Conservation (phyloP, 805 yeast species). For the Candida silvatica region DNA sequence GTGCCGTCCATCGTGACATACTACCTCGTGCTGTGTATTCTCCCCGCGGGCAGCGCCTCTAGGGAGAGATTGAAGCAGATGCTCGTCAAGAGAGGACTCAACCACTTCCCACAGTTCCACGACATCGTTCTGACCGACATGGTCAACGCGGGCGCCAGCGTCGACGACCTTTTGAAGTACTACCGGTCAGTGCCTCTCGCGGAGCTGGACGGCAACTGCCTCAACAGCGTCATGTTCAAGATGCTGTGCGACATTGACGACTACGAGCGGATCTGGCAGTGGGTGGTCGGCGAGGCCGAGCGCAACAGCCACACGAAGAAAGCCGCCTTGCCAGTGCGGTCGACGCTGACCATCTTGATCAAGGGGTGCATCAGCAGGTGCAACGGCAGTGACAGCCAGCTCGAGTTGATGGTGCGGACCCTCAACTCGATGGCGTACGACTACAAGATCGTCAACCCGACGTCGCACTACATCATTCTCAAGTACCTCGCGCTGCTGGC, state of each 20-base stretch:
- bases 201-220: constrained; percentile 11
- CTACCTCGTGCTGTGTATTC: constrained; percentile 12
- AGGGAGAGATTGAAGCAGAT: constrained; percentile 8
- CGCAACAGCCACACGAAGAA: too few relatives aligned
- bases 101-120: constrained; percentile 7
- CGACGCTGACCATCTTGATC: constrained; percentile 16
- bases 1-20: constrained; percentile 14
- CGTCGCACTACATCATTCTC: constrained; percentile 10
- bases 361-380: constrained; percentile 9
- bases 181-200: constrained; percentile 5
- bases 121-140: constrained; percentile 13
- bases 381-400: too few relatives aligned
- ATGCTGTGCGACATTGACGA: constrained; percentile 6
- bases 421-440: constrained; percentile 9
- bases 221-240: constrained; percentile 15
- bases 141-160: constrained; percentile 5
- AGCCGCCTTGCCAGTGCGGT: too few relatives aligned
- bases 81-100: constrained; percentile 4
- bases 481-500: constrained; percentile 8
- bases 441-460: constrained; percentile 10
- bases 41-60: constrained; percentile 10
- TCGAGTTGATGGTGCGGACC: constrained; percentile 10
- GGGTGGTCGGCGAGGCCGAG: constrained; percentile 3
- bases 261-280: constrained; percentile 13
- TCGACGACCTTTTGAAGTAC: constrained; percentile 8